Conservation (phyloP, 192 early-diverging fungal genomes). For the Chytriomyces sp. region DNA sequence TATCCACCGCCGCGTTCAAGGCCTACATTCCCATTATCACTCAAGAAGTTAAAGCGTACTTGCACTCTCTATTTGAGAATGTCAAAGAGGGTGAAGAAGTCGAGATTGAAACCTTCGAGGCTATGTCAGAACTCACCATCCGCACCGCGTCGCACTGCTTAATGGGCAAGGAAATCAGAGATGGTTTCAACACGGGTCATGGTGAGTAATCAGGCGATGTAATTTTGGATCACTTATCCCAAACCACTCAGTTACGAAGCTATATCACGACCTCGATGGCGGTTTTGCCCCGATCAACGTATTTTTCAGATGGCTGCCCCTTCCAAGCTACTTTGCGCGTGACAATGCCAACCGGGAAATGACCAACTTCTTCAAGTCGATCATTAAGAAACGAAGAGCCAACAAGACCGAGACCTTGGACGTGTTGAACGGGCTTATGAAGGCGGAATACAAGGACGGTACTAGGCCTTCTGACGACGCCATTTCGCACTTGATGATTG, state of each 20-base stretch:
- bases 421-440: constrained; percentile 81
- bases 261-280: constrained; percentile 93
- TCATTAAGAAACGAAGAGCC: constrained; percentile 77
- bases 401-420: constrained; percentile 53
- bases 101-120: constrained; percentile 69
- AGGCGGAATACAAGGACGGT: constrained; percentile 87
- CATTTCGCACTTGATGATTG: constrained; percentile 96
- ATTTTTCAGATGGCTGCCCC: constrained; percentile 88
- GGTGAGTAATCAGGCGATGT: constrained; percentile 15
- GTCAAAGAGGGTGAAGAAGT: constrained; percentile 52
- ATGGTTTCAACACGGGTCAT: constrained; percentile 65
- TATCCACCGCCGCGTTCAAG: constrained; percentile 85
- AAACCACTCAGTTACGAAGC: constrained; percentile 69
- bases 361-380: constrained; percentile 74
- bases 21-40: constrained; percentile 85
- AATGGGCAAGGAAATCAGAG: constrained; percentile 91
- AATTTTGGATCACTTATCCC: neutral
- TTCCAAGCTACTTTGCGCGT: constrained; percentile 82
- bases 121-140: constrained; percentile 88
- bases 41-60: constrained; percentile 79
- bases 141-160: constrained; percentile 92
- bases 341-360: constrained; percentile 84
- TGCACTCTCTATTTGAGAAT: constrained; percentile 46
- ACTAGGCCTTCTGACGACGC: constrained; percentile 77
- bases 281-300: constrained; percentile 95